Evolutionary conservation across 2,329 filamentous ascomycete species (phyloP), one percentile per base, ranked within the genome.

Genomic region (Ophiostoma himal-ulmi): DNA sequence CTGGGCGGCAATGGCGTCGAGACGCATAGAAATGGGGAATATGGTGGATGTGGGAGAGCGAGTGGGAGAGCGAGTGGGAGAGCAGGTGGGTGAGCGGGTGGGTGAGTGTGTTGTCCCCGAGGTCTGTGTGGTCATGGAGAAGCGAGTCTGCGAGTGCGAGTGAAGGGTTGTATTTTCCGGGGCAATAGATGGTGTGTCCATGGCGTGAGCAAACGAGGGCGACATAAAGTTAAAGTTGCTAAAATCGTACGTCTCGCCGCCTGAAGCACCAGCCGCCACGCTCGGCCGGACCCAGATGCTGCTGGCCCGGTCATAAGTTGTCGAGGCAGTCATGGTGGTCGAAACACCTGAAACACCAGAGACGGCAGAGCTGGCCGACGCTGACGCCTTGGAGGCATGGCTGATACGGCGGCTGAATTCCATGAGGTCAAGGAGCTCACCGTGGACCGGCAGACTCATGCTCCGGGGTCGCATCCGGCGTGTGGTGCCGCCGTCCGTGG

Each of bases 401-500:
- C 70, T 72, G 1, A 65, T 44, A 14, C 67, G 70, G 39, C 66
- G 52, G n/a, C 68, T 57, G 20, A 60, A 69, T 13, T 67, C 68
- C 44, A 71, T 48, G 39, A 69, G 62, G 13, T 69, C 70, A 3
- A 65, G 48, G 10, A 70, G 36, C 36, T 67, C 41, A 8, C 66
- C 81, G 71, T 82, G 83, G n/a, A 82, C 73, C 0, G 85, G 84
- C 54, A 86, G 75, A 71, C 83, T 86, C 65, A 81, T 80, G 73
- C 85, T 85, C 71, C 84, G 82, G 30, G 80, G 80, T 1, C 82
- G 81, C 17, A 73, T 41, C 20, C 34, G 60, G 39, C 67, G 36
- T 17, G 52, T 57, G 52, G 39, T 36, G 57, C 57, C n/a, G 39
- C 39, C 37, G 54, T 74, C 74, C 39, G 77, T 73, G 0, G 81